A percentile compares a stretch with the other conserved stretches of the same genome.
Evolutionary conservation across 257 asterid species (phyloP).

Genomic region (Vinca minor): DNA sequence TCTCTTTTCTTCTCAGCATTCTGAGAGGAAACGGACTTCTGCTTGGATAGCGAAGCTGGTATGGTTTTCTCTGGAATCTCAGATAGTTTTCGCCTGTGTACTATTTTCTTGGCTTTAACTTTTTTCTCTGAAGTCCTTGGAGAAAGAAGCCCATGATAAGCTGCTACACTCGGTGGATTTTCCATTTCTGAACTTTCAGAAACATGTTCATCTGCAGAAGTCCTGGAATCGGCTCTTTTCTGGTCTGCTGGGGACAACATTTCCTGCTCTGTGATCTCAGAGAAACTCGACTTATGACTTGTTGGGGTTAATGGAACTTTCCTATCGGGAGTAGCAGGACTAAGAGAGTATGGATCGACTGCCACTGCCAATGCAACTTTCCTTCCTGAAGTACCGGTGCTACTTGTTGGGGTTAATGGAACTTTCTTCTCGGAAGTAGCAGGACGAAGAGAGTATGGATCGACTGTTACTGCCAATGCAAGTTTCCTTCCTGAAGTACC

Average conservation of each 20-base stretch:
- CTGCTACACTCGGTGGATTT: constrained; percentile 17
- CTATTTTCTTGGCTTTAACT: constrained; percentile 12
- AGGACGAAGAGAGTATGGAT: background rate
- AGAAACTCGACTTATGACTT: constrained; percentile 14
- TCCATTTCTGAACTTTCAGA: constrained; percentile 19
- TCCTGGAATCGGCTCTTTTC: constrained; percentile 18
- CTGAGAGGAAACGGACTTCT: constrained; percentile 22
- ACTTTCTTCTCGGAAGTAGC: constrained; percentile 32
- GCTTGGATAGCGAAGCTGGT: constrained; percentile 15
- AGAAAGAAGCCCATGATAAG: constrained; percentile 15
- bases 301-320: constrained; percentile 6
- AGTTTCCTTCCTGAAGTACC: constrained; percentile 13
- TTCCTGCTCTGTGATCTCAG: constrained; percentile 22
- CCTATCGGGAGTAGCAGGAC: constrained; percentile 12
- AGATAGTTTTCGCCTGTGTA: constrained; percentile 19
- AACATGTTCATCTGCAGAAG: constrained; percentile 8
- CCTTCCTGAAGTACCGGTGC: constrained; percentile 11
- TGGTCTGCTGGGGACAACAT: constrained; percentile 18
- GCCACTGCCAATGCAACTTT: background rate
- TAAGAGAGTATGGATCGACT: no score
- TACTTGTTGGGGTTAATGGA: no score
- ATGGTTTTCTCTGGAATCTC: constrained; percentile 49
- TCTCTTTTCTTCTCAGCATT: constrained; percentile 14
- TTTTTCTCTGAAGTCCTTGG: constrained; percentile 20
- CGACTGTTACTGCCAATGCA: background rate